A percentile compares a stretch with the other conserved stretches of the same genome.
These are phyloP conservation scores for Fusarium sp. DNA, from an alignment of 2,329 filamentous ascomycete species.

Conservation along the genomic window DNA sequence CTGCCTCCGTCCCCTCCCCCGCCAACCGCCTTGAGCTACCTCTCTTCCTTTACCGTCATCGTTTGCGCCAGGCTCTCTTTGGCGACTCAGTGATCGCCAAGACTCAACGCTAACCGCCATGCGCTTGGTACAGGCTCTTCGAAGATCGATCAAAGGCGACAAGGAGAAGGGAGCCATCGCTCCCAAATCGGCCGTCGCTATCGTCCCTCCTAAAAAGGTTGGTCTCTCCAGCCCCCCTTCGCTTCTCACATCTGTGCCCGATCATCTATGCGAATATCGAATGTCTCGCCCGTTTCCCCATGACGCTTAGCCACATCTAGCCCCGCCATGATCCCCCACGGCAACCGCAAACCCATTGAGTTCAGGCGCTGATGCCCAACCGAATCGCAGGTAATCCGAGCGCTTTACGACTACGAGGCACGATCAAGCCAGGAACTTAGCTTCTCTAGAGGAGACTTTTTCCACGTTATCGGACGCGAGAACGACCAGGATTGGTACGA, in stretches of 20 bases:
- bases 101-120: conserved; percentile 56
- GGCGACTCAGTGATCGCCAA: conserved; percentile 31
- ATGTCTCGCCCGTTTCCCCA: conserved; percentile 28
- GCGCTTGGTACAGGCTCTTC: conserved; percentile 74
- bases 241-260: background rate
- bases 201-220: conserved; percentile 94
- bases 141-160: conserved; percentile 91
- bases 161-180: conserved; percentile 84
- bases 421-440: conserved; percentile 82
- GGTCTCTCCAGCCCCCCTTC: conserved; percentile 46
- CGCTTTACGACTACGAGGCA: conserved; percentile 91
- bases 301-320: conserved; percentile 21
- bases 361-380: conserved; percentile 35
- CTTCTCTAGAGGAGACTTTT: conserved; percentile 96
- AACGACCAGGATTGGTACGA: conserved; percentile 98
- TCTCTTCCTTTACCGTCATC: conserved; percentile 16
- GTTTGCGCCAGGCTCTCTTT: conserved; percentile 22
- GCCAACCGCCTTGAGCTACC: conserved; percentile 11
- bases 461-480: conserved; percentile 96
- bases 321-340: conserved; percentile 30
- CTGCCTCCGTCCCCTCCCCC: conserved; percentile 28
- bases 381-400: conserved; percentile 85
- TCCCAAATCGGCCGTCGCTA: conserved; percentile 87
- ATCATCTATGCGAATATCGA: conserved; percentile 21
- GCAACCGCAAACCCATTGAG: conserved; percentile 19